These are phyloP conservation scores for Aspergillus brunneoviolaceus DNA, from an alignment of 2,329 filamentous ascomycete genomes.

Conservation along the genomic window DNA sequence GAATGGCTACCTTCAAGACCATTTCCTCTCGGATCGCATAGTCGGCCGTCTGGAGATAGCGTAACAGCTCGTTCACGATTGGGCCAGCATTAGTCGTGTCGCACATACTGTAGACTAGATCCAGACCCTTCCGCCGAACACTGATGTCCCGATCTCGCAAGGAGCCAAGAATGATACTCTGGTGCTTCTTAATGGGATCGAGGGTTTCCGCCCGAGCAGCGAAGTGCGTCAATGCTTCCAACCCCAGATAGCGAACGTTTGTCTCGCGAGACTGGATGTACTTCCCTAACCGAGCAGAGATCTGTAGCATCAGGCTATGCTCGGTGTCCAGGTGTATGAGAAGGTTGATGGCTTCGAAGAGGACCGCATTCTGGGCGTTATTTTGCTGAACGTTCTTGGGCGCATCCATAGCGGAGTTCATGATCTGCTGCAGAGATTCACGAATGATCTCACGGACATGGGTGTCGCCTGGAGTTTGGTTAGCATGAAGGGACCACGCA, in stretches of 20 bases:
- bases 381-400: slow-evolving; percentile 99
- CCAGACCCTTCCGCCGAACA: slow-evolving; percentile 90
- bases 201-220: slow-evolving; percentile 90
- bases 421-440: slow-evolving; percentile 83
- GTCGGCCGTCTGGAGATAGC: slow-evolving; percentile 93
- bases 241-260: slow-evolving; percentile 90
- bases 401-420: slow-evolving; percentile 87
- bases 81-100: slow-evolving; percentile 90
- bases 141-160: slow-evolving; percentile 95
- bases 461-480: slow-evolving; percentile 68
- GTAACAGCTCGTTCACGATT: slow-evolving; percentile 89
- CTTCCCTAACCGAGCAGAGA: slow-evolving; percentile 83
- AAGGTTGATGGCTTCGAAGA: slow-evolving; percentile 98
- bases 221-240: slow-evolving; percentile 98
- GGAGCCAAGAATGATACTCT: slow-evolving; percentile 91
- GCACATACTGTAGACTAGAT: slow-evolving; percentile 99
- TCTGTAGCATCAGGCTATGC: slow-evolving; percentile 91
- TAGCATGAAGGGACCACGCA: not conserved
- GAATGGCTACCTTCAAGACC: slow-evolving; percentile 97
- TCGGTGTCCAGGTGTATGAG: slow-evolving; percentile 98
- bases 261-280: slow-evolving; percentile 97
- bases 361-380: slow-evolving; percentile 94
- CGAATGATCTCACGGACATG: slow-evolving; percentile 90
- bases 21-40: slow-evolving; percentile 98
- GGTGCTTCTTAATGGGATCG: slow-evolving; percentile 96